A percentile compares a stretch with the other conserved stretches of the same genome.
Evolutionary conservation across 2,329 filamentous ascomycete species (phyloP).

Genomic region (Cytospora paraplurivora): DNA sequence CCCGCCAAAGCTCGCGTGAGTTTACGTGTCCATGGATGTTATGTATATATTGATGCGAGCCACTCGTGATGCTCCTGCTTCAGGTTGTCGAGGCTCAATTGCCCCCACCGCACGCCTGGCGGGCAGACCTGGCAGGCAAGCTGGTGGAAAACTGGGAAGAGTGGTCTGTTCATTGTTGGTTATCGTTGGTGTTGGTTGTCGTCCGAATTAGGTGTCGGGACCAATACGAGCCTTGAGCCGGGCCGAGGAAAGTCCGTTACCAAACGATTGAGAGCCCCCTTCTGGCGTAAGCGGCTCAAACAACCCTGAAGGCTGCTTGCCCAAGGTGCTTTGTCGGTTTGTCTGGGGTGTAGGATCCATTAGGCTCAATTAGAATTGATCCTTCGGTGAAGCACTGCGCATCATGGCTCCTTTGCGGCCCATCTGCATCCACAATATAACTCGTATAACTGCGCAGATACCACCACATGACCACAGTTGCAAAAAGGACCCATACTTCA

Average conservation of each 20-base stretch:
- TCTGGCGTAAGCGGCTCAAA: neutral
- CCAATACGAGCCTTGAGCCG: neutral
- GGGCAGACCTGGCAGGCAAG: neutral
- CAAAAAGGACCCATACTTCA: neutral
- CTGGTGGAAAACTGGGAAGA: neutral
- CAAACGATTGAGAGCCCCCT: neutral
- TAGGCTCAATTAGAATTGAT: neutral
- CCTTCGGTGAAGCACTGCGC: neutral
- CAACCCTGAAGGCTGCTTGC: neutral
- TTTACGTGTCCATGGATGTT: too few relatives aligned
- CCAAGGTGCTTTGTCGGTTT: neutral
- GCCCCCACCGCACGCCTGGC: neutral
- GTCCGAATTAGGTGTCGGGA: neutral
- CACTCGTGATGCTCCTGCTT: neutral
- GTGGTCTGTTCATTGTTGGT: neutral
- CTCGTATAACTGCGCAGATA: neutral
- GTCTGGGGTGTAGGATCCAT: neutral
- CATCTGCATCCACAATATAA: neutral
- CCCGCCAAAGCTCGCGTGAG: neutral
- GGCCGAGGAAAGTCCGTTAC: neutral
- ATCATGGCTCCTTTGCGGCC: neutral
- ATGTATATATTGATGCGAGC: neutral
- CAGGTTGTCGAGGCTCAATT: neutral
- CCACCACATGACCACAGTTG: neutral
- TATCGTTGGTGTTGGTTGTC: neutral